Base-by-base conservation (phyloP, 1,284 basidiomycete species). In the Trichosporon sp. region DNA sequence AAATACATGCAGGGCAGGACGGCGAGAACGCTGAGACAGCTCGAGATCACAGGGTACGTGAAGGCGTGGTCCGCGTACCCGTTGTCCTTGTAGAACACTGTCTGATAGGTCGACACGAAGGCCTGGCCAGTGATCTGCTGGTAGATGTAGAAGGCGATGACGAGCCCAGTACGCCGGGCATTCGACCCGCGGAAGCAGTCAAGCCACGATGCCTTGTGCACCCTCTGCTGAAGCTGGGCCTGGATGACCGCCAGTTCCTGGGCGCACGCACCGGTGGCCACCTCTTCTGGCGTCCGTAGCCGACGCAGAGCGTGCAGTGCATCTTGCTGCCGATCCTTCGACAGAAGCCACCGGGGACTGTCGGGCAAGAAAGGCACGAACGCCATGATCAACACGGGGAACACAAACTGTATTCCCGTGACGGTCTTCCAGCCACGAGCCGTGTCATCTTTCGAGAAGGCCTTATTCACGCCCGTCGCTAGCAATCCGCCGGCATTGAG, bases 271-370 rank as follows among this genome's bases (percentile, higher is more conserved):
- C 62, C 62, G 4, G 62, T 25, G 5, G 35, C 32, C 2, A 63
- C 62, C 34, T 63, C 62, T 3, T 63, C 35, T 27, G 18, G 32
- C 6, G 62, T 35, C 15, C 62, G 62, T 23, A 63, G 34, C 21
- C 62, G 62, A 3, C 32, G 23, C 34, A 63, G 21, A 1, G 62
- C 12, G 23, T 23, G 21, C 62, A 63, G 23, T 11, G 62, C 62
- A 18, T 63, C 34, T 4, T 7, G 35, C 4, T 23, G 34, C 35
- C 70, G 63, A 47, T 71, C 75, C 58, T 73, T 73, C 47, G 70
- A 71, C 63, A 74, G 58, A 13, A 76, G 73, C 73, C 74, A 76
- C 27, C 71, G 65, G 23, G 73, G 73, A 64, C 15, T 66, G 44
- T 70, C 69, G 31, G 71, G 71, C 13, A 73, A 31, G 58, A 70